These are phyloP conservation scores for Geotrichum fermentans DNA, from an alignment of 1,139 yeast genomes.

Conservation along the genomic window DNA sequence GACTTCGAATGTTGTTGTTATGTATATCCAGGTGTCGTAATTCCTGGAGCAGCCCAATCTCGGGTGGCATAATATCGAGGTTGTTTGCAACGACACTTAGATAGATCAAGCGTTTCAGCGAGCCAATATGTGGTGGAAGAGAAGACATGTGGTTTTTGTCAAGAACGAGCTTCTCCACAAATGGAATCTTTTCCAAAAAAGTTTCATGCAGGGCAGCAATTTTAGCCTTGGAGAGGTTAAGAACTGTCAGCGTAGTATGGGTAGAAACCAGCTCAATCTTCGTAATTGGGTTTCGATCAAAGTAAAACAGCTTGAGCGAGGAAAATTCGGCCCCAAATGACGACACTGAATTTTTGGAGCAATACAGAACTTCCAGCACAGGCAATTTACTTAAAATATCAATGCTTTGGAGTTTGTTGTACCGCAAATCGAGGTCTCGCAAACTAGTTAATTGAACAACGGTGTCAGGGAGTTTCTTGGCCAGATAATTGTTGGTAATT, in stretches of 20 bases:
- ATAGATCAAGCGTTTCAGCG: slow-evolving; percentile 54
- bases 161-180: slow-evolving; percentile 67
- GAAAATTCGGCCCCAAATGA: slow-evolving; percentile 52
- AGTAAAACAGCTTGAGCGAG: slow-evolving; percentile 39
- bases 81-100: slow-evolving; percentile 74
- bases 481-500: slow-evolving; percentile 67
- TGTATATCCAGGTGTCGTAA: slow-evolving; percentile 76
- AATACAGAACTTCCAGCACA: slow-evolving; percentile 63
- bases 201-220: slow-evolving; percentile 66
- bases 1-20: slow-evolving; percentile 68
- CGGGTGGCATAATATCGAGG: slow-evolving; percentile 64
- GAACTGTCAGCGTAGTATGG: slow-evolving; percentile 56
- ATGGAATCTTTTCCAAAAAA: slow-evolving; percentile 57
- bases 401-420: slow-evolving; percentile 62
- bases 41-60: slow-evolving; percentile 56
- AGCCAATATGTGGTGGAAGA: slow-evolving; percentile 66
- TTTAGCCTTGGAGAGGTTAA: slow-evolving; percentile 79
- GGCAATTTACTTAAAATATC: slow-evolving; percentile 61
- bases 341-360: slow-evolving; percentile 74
- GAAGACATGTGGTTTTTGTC: slow-evolving; percentile 80
- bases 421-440: slow-evolving; percentile 71
- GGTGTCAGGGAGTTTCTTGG: slow-evolving; percentile 51
- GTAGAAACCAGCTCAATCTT: slow-evolving; percentile 59
- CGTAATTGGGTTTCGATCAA: slow-evolving; percentile 78
- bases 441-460: slow-evolving; percentile 53